These are phyloP conservation scores for Lichtheimia ramosa DNA, from an alignment of 371 early-diverging fungal species.

Conservation along the genomic window DNA sequence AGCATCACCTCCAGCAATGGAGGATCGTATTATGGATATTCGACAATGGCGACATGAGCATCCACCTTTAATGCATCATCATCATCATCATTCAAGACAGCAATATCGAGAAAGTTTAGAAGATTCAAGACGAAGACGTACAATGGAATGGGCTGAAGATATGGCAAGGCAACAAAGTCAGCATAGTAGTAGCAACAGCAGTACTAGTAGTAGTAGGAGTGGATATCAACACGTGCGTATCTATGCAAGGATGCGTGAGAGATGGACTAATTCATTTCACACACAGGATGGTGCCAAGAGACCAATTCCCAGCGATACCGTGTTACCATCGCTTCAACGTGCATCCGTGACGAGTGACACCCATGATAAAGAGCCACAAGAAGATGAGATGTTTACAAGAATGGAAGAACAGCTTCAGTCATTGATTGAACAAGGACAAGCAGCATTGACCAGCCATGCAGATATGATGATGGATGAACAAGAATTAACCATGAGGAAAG, in stretches of 20 bases:
- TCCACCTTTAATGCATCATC: background rate
- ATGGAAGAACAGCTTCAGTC: slow-evolving; percentile 34
- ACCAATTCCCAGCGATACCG: background rate
- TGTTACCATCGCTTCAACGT: no score
- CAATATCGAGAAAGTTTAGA: slow-evolving; percentile 2
- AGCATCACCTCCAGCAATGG: background rate
- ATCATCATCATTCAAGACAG: slow-evolving; percentile 1
- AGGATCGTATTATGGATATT: background rate
- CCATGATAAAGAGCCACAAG: slow-evolving; percentile 13
- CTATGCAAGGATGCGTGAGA: no score
- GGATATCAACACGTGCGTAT: background rate
- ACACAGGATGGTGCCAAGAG: slow-evolving; percentile 2
- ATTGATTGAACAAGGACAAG: slow-evolving; percentile 41
- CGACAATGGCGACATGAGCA: slow-evolving; percentile 11
- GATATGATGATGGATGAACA: slow-evolving; percentile 22
- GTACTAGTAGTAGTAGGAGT: background rate
- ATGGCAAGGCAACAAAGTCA: slow-evolving; percentile 6
- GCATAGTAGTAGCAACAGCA: background rate
- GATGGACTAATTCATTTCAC: background rate
- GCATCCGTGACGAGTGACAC: no score
- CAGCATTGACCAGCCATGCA: slow-evolving; percentile 29
- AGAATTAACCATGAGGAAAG: slow-evolving; percentile 20
- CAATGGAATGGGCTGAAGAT: slow-evolving; percentile 15
- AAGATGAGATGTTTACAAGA: slow-evolving; percentile 25
- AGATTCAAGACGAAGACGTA: slow-evolving; percentile 12